Evolutionary conservation across 129 eudicot species (phyloP).

Genomic region (Chrysanthemum makinoi): DNA sequence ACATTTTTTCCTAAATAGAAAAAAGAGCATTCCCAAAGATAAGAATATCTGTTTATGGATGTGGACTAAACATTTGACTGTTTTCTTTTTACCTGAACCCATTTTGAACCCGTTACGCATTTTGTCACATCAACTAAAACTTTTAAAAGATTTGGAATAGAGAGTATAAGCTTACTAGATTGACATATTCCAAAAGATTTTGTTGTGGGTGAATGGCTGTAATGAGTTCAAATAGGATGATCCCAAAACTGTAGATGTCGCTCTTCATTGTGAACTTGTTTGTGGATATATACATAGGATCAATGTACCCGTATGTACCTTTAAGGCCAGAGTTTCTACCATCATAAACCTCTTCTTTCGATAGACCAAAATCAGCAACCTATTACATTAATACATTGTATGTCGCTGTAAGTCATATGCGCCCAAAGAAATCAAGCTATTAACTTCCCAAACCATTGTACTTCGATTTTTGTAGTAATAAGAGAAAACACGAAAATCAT

Average conservation of each 20-base stretch:
- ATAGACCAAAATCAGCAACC: slow-evolving; percentile 99
- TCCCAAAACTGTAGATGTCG: slow-evolving; percentile 91
- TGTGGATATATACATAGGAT: slow-evolving; percentile 87
- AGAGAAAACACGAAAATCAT: background rate
- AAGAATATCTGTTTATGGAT: background rate
- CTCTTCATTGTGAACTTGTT: slow-evolving; percentile 81
- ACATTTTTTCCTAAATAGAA: background rate
- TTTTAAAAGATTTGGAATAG: background rate
- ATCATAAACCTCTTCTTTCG: slow-evolving; percentile 84
- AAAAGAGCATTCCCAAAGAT: background rate
- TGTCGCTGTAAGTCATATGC: background rate
- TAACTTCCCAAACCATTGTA: slow-evolving; percentile 10
- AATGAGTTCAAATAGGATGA: slow-evolving; percentile 90
- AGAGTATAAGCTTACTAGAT: slow-evolving; percentile 59
- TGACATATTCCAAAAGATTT: slow-evolving; percentile 88
- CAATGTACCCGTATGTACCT: slow-evolving; percentile 98
- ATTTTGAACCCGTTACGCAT: slow-evolving; percentile 5
- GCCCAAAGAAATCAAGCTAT: background rate
- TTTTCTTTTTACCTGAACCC: background rate
- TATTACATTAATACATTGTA: slow-evolving; percentile 25
- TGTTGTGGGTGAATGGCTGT: slow-evolving; percentile 99
- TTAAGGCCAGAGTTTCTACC: slow-evolving; percentile 84
- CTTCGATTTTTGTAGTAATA: background rate
- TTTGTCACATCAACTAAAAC: background rate
- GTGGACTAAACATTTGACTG: background rate